Percentiles rank a stretch among this genome's conserved stretches.
Conservation (phyloP, 2,329 filamentous ascomycete species). For the Lasiodiplodia gonubiensis region DNA sequence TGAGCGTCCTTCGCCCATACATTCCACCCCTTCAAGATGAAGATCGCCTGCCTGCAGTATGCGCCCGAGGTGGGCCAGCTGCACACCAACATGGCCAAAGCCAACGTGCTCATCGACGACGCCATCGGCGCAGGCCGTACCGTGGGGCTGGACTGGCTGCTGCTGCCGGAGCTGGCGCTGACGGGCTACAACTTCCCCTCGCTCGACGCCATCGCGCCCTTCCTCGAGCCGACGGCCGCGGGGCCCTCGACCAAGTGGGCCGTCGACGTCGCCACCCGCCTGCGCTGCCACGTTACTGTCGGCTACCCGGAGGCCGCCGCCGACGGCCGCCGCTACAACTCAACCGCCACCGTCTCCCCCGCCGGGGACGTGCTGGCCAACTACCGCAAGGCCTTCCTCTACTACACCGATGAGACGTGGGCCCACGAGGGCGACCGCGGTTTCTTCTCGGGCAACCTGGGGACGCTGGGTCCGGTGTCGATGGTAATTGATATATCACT, state of each 20-base stretch:
- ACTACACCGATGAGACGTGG: constrained; percentile 72
- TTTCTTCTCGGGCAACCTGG: constrained; percentile 48
- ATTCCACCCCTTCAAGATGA: constrained; percentile 57
- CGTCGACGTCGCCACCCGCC: constrained; percentile 66
- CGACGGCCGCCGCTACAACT: constrained; percentile 57
- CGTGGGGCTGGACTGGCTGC: constrained; percentile 67
- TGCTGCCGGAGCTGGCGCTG: constrained; percentile 79
- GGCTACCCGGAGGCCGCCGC: constrained; percentile 71
- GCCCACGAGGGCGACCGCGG: constrained; percentile 56
- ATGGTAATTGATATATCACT: constrained; percentile 6
- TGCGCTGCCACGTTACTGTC: constrained; percentile 70
- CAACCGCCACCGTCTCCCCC: constrained; percentile 63
- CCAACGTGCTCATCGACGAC: constrained; percentile 66
- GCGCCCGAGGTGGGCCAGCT: constrained; percentile 72
- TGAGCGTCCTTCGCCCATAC: too few relatives aligned
- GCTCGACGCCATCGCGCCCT: constrained; percentile 69
- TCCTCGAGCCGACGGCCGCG: constrained; percentile 68
- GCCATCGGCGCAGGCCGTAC: constrained; percentile 49
- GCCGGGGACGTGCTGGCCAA: constrained; percentile 61
- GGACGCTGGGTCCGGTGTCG: constrained; percentile 41
- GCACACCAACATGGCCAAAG: constrained; percentile 71
- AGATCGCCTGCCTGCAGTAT: constrained; percentile 74
- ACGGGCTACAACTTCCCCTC: constrained; percentile 80
- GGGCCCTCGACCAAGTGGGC: constrained; percentile 77
- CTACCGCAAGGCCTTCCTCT: constrained; percentile 69